Evolutionary conservation across 2,329 filamentous ascomycete genomes (phyloP), one percentile per base, ranked within the genome.

Genomic region (Sporothrix phasma): DNA sequence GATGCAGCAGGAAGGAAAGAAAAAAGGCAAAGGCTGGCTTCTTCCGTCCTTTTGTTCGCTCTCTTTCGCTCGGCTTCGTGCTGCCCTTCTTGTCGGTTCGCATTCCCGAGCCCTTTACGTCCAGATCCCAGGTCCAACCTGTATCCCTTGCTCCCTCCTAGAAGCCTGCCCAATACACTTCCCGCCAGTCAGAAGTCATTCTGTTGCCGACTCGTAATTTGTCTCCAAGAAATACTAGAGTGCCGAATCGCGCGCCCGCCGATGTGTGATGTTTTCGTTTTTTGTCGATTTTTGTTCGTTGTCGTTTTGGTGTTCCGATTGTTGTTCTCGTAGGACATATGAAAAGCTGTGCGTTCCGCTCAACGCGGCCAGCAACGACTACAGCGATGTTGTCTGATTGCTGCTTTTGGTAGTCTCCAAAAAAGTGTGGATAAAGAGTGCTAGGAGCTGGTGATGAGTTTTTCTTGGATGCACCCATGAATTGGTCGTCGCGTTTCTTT

Each of bases 301-400:
- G 6, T 58, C 26, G 5, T 37, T 37, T 31, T 37, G 19, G 34
- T 54, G 13, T 56, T n/a, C n/a, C 39, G 39, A 59, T 45, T 17
- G 17, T n/a, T 59, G 24, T 59, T 59, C 56, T 59, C 56, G 56
- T 59, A 59, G n/a, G 56, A 59, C 62, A 49, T 43, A 62, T 24
- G 46, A 58, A 26, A 26, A 37, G 41, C 8, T 19, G 54, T 47
- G 39, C 46, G 29, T 43, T 39, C 15, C 22, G 46, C n/a, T 49
- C 34, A 51, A 49, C 45, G 22, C 29, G 39, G n/a, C 43, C 39
- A 39, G 37, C 19, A 60, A 39, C 19, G 22, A n/a, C n/a, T n/a
- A n/a, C 19, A 19, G 24, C 5, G 24, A 13, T 37, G n/a, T 37
- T 37, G 34, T 37, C 34, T 43, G 17, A 17, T 43, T 45, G 56